Evolutionary conservation across 2,329 filamentous ascomycete species (phyloP).

Genomic region (Hysterium pulicare): DNA sequence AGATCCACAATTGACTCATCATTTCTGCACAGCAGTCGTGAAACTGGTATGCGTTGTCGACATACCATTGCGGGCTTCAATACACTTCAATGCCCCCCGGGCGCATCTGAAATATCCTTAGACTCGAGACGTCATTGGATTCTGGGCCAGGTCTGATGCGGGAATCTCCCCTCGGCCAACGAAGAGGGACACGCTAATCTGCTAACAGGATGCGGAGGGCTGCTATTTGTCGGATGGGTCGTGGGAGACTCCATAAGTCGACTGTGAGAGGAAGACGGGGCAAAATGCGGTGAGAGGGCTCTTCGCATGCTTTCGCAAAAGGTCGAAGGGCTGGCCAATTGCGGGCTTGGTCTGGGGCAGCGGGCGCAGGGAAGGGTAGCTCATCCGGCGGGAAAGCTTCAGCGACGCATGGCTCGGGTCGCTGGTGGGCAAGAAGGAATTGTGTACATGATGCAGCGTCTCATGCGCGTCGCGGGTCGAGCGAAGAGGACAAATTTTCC

Average conservation of each 20-base stretch:
- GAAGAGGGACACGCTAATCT: not conserved
- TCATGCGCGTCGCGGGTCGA: constrained; percentile 15
- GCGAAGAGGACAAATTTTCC: constrained; percentile 20
- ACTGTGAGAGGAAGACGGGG: not conserved
- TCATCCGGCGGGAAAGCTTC: not conserved
- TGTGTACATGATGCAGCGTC: constrained; percentile 7
- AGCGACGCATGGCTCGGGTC: not conserved
- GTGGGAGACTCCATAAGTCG: not conserved
- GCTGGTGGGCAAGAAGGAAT: constrained; percentile 8
- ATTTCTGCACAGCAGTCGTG: constrained; percentile 1
- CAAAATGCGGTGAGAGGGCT: not conserved
- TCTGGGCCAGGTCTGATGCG: too few relatives aligned
- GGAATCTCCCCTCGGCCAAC: not conserved
- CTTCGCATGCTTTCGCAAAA: not conserved
- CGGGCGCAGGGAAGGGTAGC: not conserved
- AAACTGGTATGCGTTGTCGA: constrained; percentile 9
- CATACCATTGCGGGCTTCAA: constrained; percentile 8
- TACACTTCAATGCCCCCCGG: too few relatives aligned
- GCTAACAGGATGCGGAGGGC: not conserved
- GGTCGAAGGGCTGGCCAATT: not conserved
- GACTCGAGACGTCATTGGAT: too few relatives aligned
- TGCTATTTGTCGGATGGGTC: not conserved
- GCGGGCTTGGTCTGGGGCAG: not conserved
- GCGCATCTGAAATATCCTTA: too few relatives aligned
- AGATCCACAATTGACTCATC: not conserved